These are phyloP conservation scores for Pulchroboletus neoregius DNA, from an alignment of 1,284 basidiomycete genomes.

Conservation along the genomic window DNA sequence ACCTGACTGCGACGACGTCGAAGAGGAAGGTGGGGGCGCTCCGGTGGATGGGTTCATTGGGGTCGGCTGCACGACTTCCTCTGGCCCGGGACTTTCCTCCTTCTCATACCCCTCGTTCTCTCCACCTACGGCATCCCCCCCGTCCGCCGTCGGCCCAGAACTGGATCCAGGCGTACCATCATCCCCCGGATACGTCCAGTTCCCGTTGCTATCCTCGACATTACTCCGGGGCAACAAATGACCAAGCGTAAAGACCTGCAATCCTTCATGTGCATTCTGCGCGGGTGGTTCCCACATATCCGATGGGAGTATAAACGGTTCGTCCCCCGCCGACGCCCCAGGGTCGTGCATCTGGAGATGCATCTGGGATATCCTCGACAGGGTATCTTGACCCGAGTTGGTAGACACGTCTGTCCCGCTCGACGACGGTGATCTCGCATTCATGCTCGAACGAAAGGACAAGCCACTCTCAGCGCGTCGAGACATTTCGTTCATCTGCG, in stretches of 20 bases:
- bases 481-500: conserved; percentile 74
- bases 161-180: conserved; percentile 16
- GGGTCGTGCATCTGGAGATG: conserved; percentile 25
- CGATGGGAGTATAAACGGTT: conserved; percentile 38
- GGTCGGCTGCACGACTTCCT: conserved; percentile 33
- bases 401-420: conserved; percentile 18
- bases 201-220: conserved; percentile 51
- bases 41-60: conserved; percentile 22
- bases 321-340: conserved; percentile 30
- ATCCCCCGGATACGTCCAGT: conserved; percentile 51
- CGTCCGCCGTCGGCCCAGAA: conserved; percentile 3
- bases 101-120: conserved; percentile 26
- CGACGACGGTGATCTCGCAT: conserved; percentile 18
- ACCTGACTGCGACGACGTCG: conserved; percentile 11
- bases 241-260: conserved; percentile 80
- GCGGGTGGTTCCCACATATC: conserved; percentile 30
- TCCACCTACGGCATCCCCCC: conserved; percentile 1
- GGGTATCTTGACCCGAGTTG: conserved; percentile 12
- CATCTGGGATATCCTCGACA: conserved; percentile 26
- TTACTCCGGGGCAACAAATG: conserved; percentile 64
- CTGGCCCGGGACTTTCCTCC: conserved; percentile 31
- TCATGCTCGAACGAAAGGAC: conserved; percentile 33
- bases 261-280: conserved; percentile 50
- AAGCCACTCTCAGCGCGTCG: conserved; percentile 49
- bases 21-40: conserved; percentile 18